phyloP scores from a whole-genome alignment of 495 filamentous ascomycete species.

The Hypoxylon perforatum region DNA sequence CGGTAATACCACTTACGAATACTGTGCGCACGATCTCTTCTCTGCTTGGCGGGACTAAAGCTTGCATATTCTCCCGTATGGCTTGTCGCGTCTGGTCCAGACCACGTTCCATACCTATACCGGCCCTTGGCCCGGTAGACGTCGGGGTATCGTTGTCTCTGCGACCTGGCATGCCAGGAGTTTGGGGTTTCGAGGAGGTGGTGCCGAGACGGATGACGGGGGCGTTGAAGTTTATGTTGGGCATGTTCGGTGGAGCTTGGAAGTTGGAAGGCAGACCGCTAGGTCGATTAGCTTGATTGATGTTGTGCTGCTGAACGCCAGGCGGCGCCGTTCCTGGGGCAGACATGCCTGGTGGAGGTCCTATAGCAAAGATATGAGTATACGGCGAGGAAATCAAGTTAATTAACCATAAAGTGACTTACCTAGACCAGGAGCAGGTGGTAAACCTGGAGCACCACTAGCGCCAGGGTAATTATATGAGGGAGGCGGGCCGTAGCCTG shows the following conservation, averaged over 20 bases:
- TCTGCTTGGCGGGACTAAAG: conserved; percentile 82
- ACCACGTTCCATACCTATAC: conserved; percentile 72
- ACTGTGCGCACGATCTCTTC: conserved; percentile 93
- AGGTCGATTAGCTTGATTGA: conserved; percentile 75
- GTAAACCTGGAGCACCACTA: conserved; percentile 69
- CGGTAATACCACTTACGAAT: conserved; percentile 87
- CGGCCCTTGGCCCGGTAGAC: conserved; percentile 67
- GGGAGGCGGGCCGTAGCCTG: conserved; percentile 77
- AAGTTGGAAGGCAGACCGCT: conserved; percentile 85
- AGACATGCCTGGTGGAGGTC: conserved; percentile 77
- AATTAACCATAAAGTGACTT: conserved; percentile 49
- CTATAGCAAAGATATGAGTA: conserved; percentile 49
- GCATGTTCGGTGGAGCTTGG: conserved; percentile 90
- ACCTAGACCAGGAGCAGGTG: conserved; percentile 89
- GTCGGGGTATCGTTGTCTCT: conserved; percentile 54
- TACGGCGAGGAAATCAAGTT: not conserved
- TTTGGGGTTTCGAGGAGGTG: conserved; percentile 71
- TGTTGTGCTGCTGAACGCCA: conserved; percentile 79
- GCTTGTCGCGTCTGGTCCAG: conserved; percentile 75
- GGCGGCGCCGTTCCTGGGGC: conserved; percentile 83
- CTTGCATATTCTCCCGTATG: conserved; percentile 78
- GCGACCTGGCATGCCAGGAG: conserved; percentile 56
- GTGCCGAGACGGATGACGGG: conserved; percentile 93
- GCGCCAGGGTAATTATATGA: conserved; percentile 77
- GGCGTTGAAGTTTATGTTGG: conserved; percentile 97